phyloP scores from a whole-genome alignment of 441 rosid species.

The Syzygium malaccense region DNA sequence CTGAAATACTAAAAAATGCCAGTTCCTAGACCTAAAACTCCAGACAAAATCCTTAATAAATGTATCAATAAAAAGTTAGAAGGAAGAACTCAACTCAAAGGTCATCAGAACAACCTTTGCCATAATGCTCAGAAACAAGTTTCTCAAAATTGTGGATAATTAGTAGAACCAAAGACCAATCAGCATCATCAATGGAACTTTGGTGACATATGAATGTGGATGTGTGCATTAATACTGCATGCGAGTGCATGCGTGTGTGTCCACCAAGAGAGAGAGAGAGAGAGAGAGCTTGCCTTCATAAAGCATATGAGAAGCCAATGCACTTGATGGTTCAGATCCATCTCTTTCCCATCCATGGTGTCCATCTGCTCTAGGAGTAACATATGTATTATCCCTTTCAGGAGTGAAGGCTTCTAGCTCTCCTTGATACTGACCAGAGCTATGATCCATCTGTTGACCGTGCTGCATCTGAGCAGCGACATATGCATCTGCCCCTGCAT shows the following conservation, averaged over 20 bases:
- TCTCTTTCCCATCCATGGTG: conserved; percentile 84
- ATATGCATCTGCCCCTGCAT: conserved; percentile 47
- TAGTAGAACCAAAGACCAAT: background rate
- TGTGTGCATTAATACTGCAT: background rate
- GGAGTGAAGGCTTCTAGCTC: conserved; percentile 90
- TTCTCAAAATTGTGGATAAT: background rate
- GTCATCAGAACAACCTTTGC: background rate
- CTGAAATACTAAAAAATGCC: background rate
- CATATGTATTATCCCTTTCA: conserved; percentile 57
- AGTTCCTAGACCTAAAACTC: background rate
- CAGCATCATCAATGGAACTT: background rate
- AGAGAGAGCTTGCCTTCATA: conserved; percentile 42
- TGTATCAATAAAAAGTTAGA: background rate
- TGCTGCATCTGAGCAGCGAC: conserved; percentile 57
- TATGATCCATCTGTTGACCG: conserved; percentile 41
- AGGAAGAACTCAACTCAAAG: background rate
- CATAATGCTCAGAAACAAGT: background rate
- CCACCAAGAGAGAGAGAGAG: background rate
- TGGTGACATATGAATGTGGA: background rate
- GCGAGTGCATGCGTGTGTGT: background rate
- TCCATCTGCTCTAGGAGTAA: conserved; percentile 40
- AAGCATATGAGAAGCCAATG: conserved; percentile 36
- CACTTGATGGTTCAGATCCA: conserved; percentile 48
- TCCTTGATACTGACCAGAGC: conserved; percentile 54
- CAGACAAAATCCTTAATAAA: background rate